Base-by-base conservation (phyloP, 140 eudicot species). In the Erigeron philadelphicus region DNA sequence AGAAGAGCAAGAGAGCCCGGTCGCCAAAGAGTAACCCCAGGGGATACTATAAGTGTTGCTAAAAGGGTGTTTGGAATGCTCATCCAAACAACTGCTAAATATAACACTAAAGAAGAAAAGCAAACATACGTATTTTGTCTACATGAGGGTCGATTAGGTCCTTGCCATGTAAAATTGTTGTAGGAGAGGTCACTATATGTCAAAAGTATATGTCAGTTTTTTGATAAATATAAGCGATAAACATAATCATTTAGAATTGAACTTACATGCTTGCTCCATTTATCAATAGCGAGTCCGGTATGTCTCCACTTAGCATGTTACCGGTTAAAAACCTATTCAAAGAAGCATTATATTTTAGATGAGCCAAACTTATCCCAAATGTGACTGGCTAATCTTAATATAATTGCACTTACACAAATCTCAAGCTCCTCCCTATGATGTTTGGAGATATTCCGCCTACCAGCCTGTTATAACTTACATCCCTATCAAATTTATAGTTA, bases 161-260 rank as follows among this genome's bases (percentile, higher is more conserved):
- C 89, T 79, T 84, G 87, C 95, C 88, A 84, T 11, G 89, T 82
- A 43, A 91, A 81, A 75, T 91, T 91, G 53, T 91, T 91, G 91
- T 85, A 88, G 57, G 97, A 91, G 61, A 91, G 87, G 73, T 91
- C 97, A 64, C 97, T 91, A 84, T 76, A 81, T 54, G 9, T 42
- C 56, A 58, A 31, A 67, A 48, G 16, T 54, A 62, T 12, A 11
- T 7, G 35, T 79, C 53, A 53, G 8, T 21, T 46, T 74, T 13
- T 13, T n/a, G 2, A 11, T 41, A 69, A 55, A 9, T 43, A 48
- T 0, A 9, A 56, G 71, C 18, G 8, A n/a, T 23, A 55, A 66
- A 59, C 73, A 56, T 56, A 63, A 40, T n/a, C 3, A 11, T 58
- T 66, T 17, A 10, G 1, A 9, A 57, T 61, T 48, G 10, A 69